Evolutionary conservation across 495 filamentous ascomycete species (phyloP), one percentile per base, ranked within the genome.

Genomic region (Penicillium odoratum): DNA sequence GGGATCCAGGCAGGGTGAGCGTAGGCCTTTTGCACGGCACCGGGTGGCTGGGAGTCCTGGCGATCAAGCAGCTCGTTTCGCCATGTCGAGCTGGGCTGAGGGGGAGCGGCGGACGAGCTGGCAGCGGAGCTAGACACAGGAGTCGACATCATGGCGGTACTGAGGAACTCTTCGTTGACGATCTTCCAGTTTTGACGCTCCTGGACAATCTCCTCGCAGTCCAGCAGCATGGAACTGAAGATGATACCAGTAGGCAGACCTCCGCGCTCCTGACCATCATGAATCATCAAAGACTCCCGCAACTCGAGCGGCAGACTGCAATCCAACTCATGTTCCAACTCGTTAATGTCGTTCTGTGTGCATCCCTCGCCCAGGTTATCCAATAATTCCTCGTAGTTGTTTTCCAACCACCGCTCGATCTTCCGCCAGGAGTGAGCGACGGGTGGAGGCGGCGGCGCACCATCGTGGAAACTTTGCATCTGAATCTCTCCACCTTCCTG

Each of bases 141-240:
- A 76, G 76, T 80, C 51, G 76, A 75, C 50, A 81, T 74, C 11
- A 81, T 64, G 0, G 83, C 80, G 48, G 80, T 74, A 18, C 80
- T 78, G 45, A 98, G 79, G 66, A 88, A 96, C 68, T 97, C 91
- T 51, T 90, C 84, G 70, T 96, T 95, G 57, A 99, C 94, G 55
- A 83, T 85, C 62, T 88, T 86, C 94, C 94, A 99, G 67, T 97
- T 96, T 60, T 88, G 87, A 90, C 94, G 98, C 73, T 99, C 94
- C 73, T 97, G 90, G 7, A 98, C 87, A 51, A 99, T 97, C 71
- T 99, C 94, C 69, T 99, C 94, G 69, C 94, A 99, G 66, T 99
- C 94, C 46, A 99, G 82, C 45, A 98, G 78, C 94, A 99, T 99
- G 66, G 81, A 85, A 38, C 92, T 83, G 69, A 99, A 98, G 42